These are phyloP conservation scores for Coprinopsis marcescibilis DNA, from an alignment of 768 basidiomycete species.

Conservation along the genomic window DNA sequence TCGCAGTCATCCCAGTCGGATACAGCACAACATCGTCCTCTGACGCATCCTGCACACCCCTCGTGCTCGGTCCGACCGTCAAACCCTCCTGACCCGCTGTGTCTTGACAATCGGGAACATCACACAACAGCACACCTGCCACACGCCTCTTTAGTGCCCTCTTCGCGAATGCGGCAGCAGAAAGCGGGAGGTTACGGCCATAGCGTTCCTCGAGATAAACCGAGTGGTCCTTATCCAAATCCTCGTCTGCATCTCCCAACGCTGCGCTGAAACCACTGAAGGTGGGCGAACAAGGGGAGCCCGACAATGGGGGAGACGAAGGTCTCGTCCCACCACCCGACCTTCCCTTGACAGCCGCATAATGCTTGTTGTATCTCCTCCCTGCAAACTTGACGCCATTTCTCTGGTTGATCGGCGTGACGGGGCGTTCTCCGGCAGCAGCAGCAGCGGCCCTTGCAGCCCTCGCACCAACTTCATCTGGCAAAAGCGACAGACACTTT, in stretches of 20 bases:
- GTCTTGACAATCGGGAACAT: slow-evolving; percentile 36
- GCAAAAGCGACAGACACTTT: slow-evolving; percentile 67
- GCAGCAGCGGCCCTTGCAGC: slow-evolving; percentile 12
- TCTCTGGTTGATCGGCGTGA: background rate
- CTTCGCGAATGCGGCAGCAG: slow-evolving; percentile 76
- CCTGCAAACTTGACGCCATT: slow-evolving; percentile 25
- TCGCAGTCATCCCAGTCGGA: slow-evolving; percentile 88
- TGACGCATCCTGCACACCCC: slow-evolving; percentile 62
- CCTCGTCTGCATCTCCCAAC: slow-evolving; percentile 37
- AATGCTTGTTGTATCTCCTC: slow-evolving; percentile 48
- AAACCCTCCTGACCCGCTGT: slow-evolving; percentile 40
- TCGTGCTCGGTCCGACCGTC: slow-evolving; percentile 54
- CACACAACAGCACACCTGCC: slow-evolving; percentile 75
- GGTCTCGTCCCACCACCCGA: slow-evolving; percentile 13
- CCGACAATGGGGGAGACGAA: too few species aligned
- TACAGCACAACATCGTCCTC: slow-evolving; percentile 89
- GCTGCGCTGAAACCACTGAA: slow-evolving; percentile 23
- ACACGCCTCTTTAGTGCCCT: slow-evolving; percentile 82
- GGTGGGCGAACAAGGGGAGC: slow-evolving; percentile 9
- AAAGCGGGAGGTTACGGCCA: slow-evolving; percentile 79
- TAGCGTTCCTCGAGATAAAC: slow-evolving; percentile 92
- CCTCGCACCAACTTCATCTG: slow-evolving; percentile 30
- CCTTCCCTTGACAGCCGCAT: slow-evolving; percentile 28
- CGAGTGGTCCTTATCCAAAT: slow-evolving; percentile 37
- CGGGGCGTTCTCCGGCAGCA: too few species aligned